Evolutionary conservation across 176 grass and related monocot species (phyloP), one percentile per base, ranked within the genome.

Genomic region (Bromus sterilis): DNA sequence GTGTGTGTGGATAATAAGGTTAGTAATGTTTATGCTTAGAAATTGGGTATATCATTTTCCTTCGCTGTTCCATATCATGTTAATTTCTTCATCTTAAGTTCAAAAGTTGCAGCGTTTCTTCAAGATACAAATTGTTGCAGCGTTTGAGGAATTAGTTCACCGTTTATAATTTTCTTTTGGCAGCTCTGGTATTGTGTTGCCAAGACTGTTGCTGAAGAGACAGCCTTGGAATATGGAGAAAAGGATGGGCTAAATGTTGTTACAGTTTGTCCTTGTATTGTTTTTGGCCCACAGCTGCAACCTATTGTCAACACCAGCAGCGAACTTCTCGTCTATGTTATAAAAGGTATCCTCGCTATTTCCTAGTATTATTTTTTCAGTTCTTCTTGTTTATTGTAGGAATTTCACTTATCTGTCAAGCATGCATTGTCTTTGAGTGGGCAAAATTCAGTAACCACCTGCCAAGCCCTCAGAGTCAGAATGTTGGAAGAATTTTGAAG

Each of bases 181-280:
- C 57, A 90, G 89, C 40, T 76, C 55, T 90, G 89, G 89, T 90
- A 90, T 46, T 71, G 4, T 44, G 48, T 80, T 63, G 80, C 89
- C 26, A 90, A 90, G 28, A 75, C 63, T 40, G 25, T 87, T 10
- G 84, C 89, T 33, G 89, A 90, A 78, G 60, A 67, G 23, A 82
- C 60, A 32, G 80, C 89, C 5, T 14, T 68, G 40, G 80, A 84
- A 21, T 87, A 80, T 75, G 80, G 24, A 12, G 80, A 75, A 16
- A 75, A 76, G 49, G 46, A 40, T 75, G 81, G 28, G 11, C 48
- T 84, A 0, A 83, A 75, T 66, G n/a, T 89, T 26, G 76, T 84
- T 16, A 84, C 87, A 30, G n/a, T 84, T 16, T 80, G 66, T 46
- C 87, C 87, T 46, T 59, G 65, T 29, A 8, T 83, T 48, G 59